These are phyloP conservation scores for Populus davidiana DNA, from an alignment of 345 rosid genomes.

Conservation along the genomic window DNA sequence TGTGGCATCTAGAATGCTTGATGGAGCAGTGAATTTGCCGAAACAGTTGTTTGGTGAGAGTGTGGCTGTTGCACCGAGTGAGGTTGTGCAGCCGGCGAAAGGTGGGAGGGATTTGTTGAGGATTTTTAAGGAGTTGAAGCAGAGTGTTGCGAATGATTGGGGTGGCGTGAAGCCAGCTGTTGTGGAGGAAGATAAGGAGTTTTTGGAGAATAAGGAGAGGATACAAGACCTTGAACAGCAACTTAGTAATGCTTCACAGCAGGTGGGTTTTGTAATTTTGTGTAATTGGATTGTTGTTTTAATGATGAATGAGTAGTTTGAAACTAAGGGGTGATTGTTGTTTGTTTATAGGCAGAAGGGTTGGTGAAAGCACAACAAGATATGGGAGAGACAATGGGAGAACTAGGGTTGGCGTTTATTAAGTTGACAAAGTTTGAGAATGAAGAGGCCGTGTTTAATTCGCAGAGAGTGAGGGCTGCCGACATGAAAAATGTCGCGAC, in stretches of 20 bases:
- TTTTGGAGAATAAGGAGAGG: conserved; percentile 76
- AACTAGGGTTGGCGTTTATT: conserved; percentile 78
- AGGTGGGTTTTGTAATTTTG: conserved; percentile 37
- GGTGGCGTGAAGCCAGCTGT: conserved; percentile 73
- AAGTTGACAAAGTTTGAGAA: conserved; percentile 89
- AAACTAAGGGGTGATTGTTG: conserved; percentile 14
- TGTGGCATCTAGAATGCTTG: conserved; percentile 92
- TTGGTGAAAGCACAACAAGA: conserved; percentile 97
- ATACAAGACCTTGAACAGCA: conserved; percentile 84
- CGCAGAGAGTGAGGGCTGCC: conserved; percentile 69
- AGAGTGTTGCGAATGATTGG: conserved; percentile 85
- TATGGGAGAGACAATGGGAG: conserved; percentile 97
- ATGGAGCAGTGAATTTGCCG: conserved; percentile 81
- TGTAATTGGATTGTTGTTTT: background rate
- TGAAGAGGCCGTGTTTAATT: conserved; percentile 73
- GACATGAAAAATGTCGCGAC: conserved; percentile 92
- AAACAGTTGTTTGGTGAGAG: conserved; percentile 84
- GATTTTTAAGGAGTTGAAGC: conserved; percentile 85
- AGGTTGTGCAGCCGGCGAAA: conserved; percentile 84
- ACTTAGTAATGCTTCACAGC: conserved; percentile 87
- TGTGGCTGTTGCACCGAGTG: conserved; percentile 52
- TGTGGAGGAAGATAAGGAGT: conserved; percentile 90
- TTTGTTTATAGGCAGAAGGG: conserved; percentile 60
- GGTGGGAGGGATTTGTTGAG: conserved; percentile 89
- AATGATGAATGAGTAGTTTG: background rate